Conservation (phyloP, 2,329 filamentous ascomycete species). For the Metarhizium anisopliae region DNA sequence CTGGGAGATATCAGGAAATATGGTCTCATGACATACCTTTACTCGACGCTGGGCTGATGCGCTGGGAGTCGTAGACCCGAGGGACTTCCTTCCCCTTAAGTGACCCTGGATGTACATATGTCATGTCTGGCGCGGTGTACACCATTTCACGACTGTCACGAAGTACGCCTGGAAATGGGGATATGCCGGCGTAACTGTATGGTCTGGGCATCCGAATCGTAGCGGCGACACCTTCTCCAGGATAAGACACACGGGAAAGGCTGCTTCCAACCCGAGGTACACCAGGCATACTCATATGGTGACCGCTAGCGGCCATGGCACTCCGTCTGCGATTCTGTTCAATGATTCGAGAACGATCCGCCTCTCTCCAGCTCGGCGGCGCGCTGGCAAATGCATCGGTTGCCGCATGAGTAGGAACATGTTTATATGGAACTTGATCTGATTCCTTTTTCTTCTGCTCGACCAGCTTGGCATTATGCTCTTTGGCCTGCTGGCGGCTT, state of each 20-base stretch:
- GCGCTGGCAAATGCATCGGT: constrained; percentile 47
- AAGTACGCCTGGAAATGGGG: constrained; percentile 17
- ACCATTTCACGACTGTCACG: constrained; percentile 20
- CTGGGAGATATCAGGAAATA: constrained; percentile 4
- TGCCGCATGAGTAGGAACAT: constrained; percentile 54
- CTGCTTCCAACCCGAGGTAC: constrained; percentile 38
- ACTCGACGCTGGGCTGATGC: constrained; percentile 27
- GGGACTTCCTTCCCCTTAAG: constrained; percentile 35
- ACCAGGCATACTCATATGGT: constrained; percentile 28
- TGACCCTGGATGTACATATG: constrained; percentile 16
- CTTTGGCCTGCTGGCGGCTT: constrained; percentile 46
- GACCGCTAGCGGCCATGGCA: constrained; percentile 33
- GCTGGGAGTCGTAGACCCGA: constrained; percentile 22
- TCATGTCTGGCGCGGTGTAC: constrained; percentile 19
- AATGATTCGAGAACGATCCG: constrained; percentile 37
- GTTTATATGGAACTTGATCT: constrained; percentile 38
- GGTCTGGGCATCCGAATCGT: constrained; percentile 30
- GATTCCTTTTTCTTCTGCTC: constrained; percentile 36
- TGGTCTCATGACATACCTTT: constrained; percentile 20
- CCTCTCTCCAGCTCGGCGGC: constrained; percentile 39
- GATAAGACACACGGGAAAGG: constrained; percentile 38
- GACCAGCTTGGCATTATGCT: constrained; percentile 38
- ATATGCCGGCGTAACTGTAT: constrained; percentile 34
- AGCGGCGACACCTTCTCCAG: constrained; percentile 30
- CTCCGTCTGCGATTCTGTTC: constrained; percentile 42